Evolutionary conservation across 441 rosid species (phyloP).

Genomic region (Daphne laureola): DNA sequence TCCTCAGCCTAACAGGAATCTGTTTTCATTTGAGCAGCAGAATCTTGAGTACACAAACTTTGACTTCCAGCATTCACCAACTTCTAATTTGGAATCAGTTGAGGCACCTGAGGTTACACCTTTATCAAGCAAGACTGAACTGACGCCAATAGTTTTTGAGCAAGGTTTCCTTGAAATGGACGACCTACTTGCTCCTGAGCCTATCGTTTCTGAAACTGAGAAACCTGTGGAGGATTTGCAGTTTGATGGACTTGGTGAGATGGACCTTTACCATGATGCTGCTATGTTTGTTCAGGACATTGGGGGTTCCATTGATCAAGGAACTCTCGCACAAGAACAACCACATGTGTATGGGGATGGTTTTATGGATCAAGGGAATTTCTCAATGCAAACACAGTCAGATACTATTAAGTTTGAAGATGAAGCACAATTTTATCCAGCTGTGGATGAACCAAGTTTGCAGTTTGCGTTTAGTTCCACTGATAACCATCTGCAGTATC

Average conservation of each 20-base stretch:
- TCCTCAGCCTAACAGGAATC: conserved; percentile 17
- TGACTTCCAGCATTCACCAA: conserved; percentile 26
- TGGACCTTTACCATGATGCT: conserved; percentile 58
- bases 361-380: conserved; percentile 20
- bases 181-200: conserved; percentile 52
- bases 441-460: conserved; percentile 14
- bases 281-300: conserved; percentile 48
- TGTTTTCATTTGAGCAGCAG: conserved; percentile 18
- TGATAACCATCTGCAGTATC: conserved; percentile 17
- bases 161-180: conserved; percentile 78
- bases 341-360: conserved; percentile 16
- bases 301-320: conserved; percentile 32
- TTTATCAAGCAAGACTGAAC: conserved; percentile 19
- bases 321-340: conserved; percentile 14
- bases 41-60: conserved; percentile 22
- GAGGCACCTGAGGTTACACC: conserved; percentile 38
- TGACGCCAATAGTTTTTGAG: conserved; percentile 20
- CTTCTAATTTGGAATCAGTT: conserved; percentile 24
- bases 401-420: background rate
- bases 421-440: conserved; percentile 11
- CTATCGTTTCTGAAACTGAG: conserved; percentile 21
- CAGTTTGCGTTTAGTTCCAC: conserved; percentile 19
- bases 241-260: conserved; percentile 32
- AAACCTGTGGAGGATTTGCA: conserved; percentile 23
- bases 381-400: conserved; percentile 19